A percentile compares a stretch with the other conserved stretches of the same genome.
Conservation (phyloP, 805 yeast species). For the Candida argentea region DNA sequence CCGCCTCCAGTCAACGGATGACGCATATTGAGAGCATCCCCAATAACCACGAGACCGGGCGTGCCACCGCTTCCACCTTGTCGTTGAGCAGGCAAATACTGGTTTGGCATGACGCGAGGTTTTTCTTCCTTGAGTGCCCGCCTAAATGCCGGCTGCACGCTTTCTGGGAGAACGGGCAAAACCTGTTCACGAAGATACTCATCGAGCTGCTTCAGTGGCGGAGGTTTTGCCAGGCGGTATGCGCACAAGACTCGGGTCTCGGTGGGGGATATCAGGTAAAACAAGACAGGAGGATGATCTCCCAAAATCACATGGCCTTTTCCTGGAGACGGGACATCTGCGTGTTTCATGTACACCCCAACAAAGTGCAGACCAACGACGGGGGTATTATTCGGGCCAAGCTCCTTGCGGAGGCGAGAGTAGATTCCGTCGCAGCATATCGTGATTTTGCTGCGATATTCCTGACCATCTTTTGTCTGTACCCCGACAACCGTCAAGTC, state of each 20-base stretch:
- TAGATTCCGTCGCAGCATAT: slow-evolving; percentile 89
- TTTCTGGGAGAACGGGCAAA: slow-evolving; percentile 57
- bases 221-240: slow-evolving; percentile 55
- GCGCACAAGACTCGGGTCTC: slow-evolving; percentile 91
- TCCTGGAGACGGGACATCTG: slow-evolving; percentile 60
- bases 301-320: slow-evolving; percentile 91
- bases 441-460: slow-evolving; percentile 53
- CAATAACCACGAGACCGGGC: slow-evolving; percentile 73
- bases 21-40: slow-evolving; percentile 95
- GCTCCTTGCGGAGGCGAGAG: slow-evolving; percentile 78
- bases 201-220: slow-evolving; percentile 61
- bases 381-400: slow-evolving; percentile 54
- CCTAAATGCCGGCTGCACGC: slow-evolving; percentile 55
- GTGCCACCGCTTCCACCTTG: slow-evolving; percentile 33
- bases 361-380: slow-evolving; percentile 73
- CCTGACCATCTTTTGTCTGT: slow-evolving; percentile 34
- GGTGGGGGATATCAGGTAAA: slow-evolving; percentile 74
- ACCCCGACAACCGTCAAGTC: slow-evolving; percentile 61
- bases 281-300: slow-evolving; percentile 74
- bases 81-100: slow-evolving; percentile 69
- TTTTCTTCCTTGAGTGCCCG: slow-evolving; percentile 46
- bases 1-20: slow-evolving; percentile 99
- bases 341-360: slow-evolving; percentile 68
- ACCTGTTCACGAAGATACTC: slow-evolving; percentile 53
- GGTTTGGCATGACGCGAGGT: slow-evolving; percentile 87